phyloP scores from a whole-genome alignment of 1,284 basidiomycete species.

The Naganishia albida region DNA sequence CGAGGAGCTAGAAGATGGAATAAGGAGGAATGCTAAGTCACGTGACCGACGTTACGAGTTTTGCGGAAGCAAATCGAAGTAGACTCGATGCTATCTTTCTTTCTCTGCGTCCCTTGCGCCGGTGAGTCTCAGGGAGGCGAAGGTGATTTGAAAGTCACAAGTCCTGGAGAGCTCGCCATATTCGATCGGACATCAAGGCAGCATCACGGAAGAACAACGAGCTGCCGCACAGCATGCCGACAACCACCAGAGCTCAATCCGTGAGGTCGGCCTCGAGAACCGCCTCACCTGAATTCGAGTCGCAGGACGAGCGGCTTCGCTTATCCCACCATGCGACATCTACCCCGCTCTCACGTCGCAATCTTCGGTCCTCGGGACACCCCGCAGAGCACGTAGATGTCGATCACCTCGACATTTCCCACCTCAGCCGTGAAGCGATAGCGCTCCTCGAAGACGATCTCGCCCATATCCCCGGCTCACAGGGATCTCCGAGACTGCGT shows the following conservation, averaged over 20 bases:
- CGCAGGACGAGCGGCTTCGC: neutral
- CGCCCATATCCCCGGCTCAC: slow-evolving; percentile 22
- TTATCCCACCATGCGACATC: slow-evolving; percentile 10
- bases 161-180: neutral
- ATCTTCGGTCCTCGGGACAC: slow-evolving; percentile 20
- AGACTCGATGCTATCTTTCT: slow-evolving; percentile 9
- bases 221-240: neutral
- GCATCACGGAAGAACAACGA: too few species aligned
- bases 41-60: neutral
- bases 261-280: slow-evolving; percentile 24
- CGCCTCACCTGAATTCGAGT: slow-evolving; percentile 9
- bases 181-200: too few species aligned
- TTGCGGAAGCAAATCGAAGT: slow-evolving; percentile 23
- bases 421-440: slow-evolving; percentile 18
- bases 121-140: neutral
- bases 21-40: neutral
- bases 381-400: slow-evolving; percentile 24
- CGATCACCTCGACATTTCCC: slow-evolving; percentile 12
- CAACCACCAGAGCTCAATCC: slow-evolving; percentile 23
- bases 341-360: slow-evolving; percentile 13
- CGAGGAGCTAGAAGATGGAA: neutral
- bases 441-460: slow-evolving; percentile 16
- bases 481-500: slow-evolving; percentile 13
- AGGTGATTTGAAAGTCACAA: too few species aligned
- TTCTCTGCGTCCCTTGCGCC: neutral